Percentiles rank a stretch among this genome's conserved stretches.
Evolutionary conservation across 2,329 filamentous ascomycete species (phyloP).

Genomic region (Chrysoporthe puriensis): DNA sequence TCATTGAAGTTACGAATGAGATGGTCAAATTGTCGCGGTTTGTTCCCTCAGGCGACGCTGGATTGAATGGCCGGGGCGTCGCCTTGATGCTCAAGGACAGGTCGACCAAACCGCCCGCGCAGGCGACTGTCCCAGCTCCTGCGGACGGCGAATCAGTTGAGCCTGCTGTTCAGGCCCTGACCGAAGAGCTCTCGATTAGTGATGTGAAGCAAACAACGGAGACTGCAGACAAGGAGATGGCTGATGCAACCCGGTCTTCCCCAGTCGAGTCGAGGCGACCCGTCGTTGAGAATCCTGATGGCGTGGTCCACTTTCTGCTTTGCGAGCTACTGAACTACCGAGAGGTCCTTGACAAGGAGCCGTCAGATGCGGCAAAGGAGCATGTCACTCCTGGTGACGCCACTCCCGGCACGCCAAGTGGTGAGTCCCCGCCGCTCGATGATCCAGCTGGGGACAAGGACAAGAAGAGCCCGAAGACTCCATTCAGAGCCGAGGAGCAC

Average conservation of each 20-base stretch:
- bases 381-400: conserved; percentile 41
- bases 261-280: conserved; percentile 75
- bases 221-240: conserved; percentile 60
- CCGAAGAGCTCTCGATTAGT: conserved; percentile 51
- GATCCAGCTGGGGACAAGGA: conserved; percentile 48
- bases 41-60: conserved; percentile 39
- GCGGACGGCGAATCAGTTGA: conserved; percentile 46
- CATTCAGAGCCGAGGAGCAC: conserved; percentile 90
- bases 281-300: conserved; percentile 88
- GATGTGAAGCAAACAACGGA: conserved; percentile 66
- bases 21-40: conserved; percentile 74
- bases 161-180: conserved; percentile 47
- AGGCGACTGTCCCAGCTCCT: conserved; percentile 25
- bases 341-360: conserved; percentile 86
- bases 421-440: conserved; percentile 10
- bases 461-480: conserved; percentile 69
- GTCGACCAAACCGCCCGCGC: neutral
- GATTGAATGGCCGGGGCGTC: conserved; percentile 30
- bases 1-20: conserved; percentile 86
- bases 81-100: conserved; percentile 25
- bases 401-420: conserved; percentile 30
- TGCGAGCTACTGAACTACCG: conserved; percentile 90
- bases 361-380: conserved; percentile 48
- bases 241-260: conserved; percentile 65
- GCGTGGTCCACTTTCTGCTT: conserved; percentile 91